phyloP scores from a whole-genome alignment of 2,329 filamentous ascomycete genomes.

The Trichophyton schoenleinii region DNA sequence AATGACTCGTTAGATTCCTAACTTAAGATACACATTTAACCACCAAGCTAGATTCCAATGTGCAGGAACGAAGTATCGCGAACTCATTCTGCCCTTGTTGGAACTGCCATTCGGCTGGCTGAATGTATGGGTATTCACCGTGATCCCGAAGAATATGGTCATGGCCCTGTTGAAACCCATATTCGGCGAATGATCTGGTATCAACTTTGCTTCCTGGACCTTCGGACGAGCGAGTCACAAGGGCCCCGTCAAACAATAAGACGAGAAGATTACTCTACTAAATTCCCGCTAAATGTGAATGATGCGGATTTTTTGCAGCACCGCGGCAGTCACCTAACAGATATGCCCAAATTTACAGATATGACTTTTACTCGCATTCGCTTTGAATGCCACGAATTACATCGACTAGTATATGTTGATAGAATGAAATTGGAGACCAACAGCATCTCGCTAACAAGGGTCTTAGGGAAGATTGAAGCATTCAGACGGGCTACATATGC shows the following conservation, averaged over 20 bases:
- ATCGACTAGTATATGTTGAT: slow-evolving; percentile 57
- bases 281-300: slow-evolving; percentile 57
- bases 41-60: slow-evolving; percentile 48
- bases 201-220: slow-evolving; percentile 63
- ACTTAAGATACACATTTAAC: slow-evolving; percentile 11
- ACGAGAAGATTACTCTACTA: slow-evolving; percentile 63
- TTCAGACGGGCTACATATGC: slow-evolving; percentile 53
- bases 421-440: slow-evolving; percentile 51
- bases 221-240: slow-evolving; percentile 61
- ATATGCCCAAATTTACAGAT: slow-evolving; percentile 50
- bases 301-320: slow-evolving; percentile 47
- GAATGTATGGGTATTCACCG: slow-evolving; percentile 67
- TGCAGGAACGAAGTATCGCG: slow-evolving; percentile 61
- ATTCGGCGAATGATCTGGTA: slow-evolving; percentile 63
- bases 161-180: slow-evolving; percentile 56
- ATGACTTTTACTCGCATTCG: slow-evolving; percentile 56
- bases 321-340: slow-evolving; percentile 31
- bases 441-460: slow-evolving; percentile 48
- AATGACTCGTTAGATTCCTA: slow-evolving; percentile 8
- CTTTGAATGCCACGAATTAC: slow-evolving; percentile 62
- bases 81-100: slow-evolving; percentile 59
- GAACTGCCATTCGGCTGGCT: slow-evolving; percentile 58
- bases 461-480: slow-evolving; percentile 56
- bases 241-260: slow-evolving; percentile 59
- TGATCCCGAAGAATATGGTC: slow-evolving; percentile 54